Conservation (phyloP, 2,329 filamentous ascomycete species). For the Lasiodiplodia sp. region DNA sequence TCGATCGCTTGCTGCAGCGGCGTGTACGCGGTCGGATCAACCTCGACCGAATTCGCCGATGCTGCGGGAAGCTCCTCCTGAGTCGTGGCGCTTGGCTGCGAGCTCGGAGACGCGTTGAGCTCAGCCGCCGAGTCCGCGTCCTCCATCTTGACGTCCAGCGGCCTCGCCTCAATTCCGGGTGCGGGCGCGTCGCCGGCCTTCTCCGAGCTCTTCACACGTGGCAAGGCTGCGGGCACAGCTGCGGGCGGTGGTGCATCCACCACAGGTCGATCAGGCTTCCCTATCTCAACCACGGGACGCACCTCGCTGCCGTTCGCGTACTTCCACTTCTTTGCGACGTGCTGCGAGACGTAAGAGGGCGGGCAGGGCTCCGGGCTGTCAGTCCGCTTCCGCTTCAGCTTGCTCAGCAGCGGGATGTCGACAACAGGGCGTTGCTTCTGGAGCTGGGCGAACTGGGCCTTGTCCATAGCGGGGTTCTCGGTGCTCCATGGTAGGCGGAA, state of each 20-base stretch:
- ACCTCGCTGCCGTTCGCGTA: constrained; percentile 33
- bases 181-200: constrained; percentile 11
- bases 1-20: constrained; percentile 76
- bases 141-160: constrained; percentile 32
- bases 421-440: constrained; percentile 53
- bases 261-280: constrained; percentile 36
- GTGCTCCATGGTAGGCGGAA: constrained; percentile 59
- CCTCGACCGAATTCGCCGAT: constrained; percentile 17
- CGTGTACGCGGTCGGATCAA: constrained; percentile 51
- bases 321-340: constrained; percentile 43
- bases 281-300: constrained; percentile 45
- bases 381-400: constrained; percentile 66
- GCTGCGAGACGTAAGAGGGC: constrained; percentile 34
- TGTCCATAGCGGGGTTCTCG: constrained; percentile 52
- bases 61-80: constrained; percentile 29
- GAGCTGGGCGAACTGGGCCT: constrained; percentile 48
- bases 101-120: constrained; percentile 30
- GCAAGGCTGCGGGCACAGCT: constrained; percentile 28
- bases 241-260: constrained; percentile 36
- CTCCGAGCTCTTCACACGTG: constrained; percentile 35
- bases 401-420: constrained; percentile 56
- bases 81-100: constrained; percentile 39
- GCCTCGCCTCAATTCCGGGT: constrained; percentile 32
- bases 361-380: constrained; percentile 54
- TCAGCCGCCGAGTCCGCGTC: constrained; percentile 34